Conservation (phyloP, 306 rosid genomes). For the Mimosa bimucronata region DNA sequence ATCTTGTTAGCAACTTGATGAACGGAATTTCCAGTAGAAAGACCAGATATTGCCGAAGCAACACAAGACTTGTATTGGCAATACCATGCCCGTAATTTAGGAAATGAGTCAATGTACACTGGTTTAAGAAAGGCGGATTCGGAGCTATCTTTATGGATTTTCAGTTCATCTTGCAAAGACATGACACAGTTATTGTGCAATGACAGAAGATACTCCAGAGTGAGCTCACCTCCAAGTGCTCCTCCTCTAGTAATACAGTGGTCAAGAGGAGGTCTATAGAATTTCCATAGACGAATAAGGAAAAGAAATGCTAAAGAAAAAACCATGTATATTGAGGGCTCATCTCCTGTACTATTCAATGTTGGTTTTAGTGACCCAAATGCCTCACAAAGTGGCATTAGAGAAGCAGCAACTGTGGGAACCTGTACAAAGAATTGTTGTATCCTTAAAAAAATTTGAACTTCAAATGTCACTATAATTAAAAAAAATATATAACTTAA, state of each 20-base stretch:
- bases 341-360: conserved; percentile 49
- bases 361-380: conserved; percentile 71
- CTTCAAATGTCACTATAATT: conserved; percentile 27
- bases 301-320: conserved; percentile 78
- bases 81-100: conserved; percentile 72
- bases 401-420: conserved; percentile 70
- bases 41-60: conserved; percentile 64
- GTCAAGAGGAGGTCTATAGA: conserved; percentile 73
- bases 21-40: conserved; percentile 66
- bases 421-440: conserved; percentile 52
- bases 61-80: conserved; percentile 71
- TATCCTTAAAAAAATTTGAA: conserved; percentile 33
- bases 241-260: conserved; percentile 59
- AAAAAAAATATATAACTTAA: background rate
- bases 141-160: conserved; percentile 39
- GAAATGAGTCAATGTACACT: conserved; percentile 64
- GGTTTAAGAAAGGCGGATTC: conserved; percentile 51
- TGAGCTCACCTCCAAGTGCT: conserved; percentile 57
- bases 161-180: conserved; percentile 47
- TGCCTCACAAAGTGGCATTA: conserved; percentile 78
- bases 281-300: conserved; percentile 81
- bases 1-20: conserved; percentile 66
- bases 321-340: conserved; percentile 61
- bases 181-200: conserved; percentile 53
- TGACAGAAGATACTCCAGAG: conserved; percentile 73